phyloP scores from a whole-genome alignment of 805 yeast genomes.

The Candida koratica region DNA sequence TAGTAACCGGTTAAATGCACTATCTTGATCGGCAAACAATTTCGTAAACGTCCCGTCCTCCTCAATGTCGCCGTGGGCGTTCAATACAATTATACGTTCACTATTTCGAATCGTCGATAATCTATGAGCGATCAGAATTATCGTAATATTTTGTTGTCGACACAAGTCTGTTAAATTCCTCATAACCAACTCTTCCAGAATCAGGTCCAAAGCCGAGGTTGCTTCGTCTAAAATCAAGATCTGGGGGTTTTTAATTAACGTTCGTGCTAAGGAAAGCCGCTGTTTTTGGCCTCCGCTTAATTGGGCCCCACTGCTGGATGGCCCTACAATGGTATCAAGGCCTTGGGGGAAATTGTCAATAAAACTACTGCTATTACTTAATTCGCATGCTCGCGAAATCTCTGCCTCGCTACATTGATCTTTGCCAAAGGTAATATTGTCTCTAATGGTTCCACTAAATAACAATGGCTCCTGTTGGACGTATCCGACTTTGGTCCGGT shows the following conservation, averaged over 20 bases:
- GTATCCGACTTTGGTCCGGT: constrained; percentile 74
- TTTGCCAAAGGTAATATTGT: constrained; percentile 77
- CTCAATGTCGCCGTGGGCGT: constrained; percentile 54
- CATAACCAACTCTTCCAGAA: constrained; percentile 82
- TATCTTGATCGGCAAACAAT: constrained; percentile 24
- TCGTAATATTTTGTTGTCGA: constrained; percentile 53
- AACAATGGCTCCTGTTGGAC: constrained; percentile 92
- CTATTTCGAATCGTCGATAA: constrained; percentile 83
- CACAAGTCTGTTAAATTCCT: constrained; percentile 56
- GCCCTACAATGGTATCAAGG: constrained; percentile 77
- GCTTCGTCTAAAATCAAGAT: constrained; percentile 90
- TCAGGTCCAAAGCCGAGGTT: constrained; percentile 88
- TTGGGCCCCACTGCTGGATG: constrained; percentile 67
- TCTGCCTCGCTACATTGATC: constrained; percentile 57
- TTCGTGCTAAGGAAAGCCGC: constrained; percentile 85
- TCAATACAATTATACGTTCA: constrained; percentile 72
- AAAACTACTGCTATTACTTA: constrained; percentile 73
- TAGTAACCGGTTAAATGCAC: constrained; percentile 35
- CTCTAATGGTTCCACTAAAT: constrained; percentile 80
- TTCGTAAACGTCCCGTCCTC: constrained; percentile 46
- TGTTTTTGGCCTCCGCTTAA: constrained; percentile 95
- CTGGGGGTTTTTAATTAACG: constrained; percentile 72
- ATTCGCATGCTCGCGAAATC: constrained; percentile 53
- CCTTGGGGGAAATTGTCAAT: constrained; percentile 75
- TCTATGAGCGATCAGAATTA: constrained; percentile 89